Conservation (phyloP, 2,329 filamentous ascomycete species). For the Colletotrichum navitas region DNA sequence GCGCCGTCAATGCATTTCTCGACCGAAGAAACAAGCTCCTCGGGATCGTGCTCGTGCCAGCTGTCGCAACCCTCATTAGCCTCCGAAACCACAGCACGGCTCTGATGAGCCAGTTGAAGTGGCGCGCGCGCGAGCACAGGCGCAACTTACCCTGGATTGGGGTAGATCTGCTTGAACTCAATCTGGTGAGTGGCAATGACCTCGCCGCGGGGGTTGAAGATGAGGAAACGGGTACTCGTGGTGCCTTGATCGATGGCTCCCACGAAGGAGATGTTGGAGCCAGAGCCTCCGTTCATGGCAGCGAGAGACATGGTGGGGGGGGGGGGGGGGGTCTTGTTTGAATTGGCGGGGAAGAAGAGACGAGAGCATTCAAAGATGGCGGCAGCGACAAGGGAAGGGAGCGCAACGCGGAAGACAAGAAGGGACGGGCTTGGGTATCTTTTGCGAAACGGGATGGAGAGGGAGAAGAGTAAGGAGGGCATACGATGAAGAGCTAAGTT, state of each 20-base stretch:
- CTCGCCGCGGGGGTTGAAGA: slow-evolving; percentile 78
- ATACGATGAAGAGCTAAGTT: slow-evolving; percentile 21
- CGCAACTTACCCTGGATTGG: slow-evolving; percentile 75
- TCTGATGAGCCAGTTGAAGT: neutral
- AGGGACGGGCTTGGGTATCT: slow-evolving; percentile 32
- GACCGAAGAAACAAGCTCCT: slow-evolving; percentile 79
- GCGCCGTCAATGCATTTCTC: slow-evolving; percentile 82
- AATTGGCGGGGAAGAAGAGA: slow-evolving; percentile 44
- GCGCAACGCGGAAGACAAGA: slow-evolving; percentile 20
- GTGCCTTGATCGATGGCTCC: slow-evolving; percentile 86
- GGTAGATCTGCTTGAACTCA: slow-evolving; percentile 81
- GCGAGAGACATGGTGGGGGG: slow-evolving; percentile 50
- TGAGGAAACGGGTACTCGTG: slow-evolving; percentile 82
- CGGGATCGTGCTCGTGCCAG: slow-evolving; percentile 88
- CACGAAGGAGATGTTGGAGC: slow-evolving; percentile 65
- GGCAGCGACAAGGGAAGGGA: neutral
- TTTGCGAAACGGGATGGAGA: slow-evolving; percentile 27
- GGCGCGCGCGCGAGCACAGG: neutral
- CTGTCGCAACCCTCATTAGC: slow-evolving; percentile 55
- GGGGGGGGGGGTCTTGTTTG: slow-evolving; percentile 43
- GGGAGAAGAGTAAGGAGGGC: slow-evolving; percentile 1
- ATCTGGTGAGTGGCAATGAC: slow-evolving; percentile 80
- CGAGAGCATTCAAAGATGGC: slow-evolving; percentile 44
- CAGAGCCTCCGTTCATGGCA: slow-evolving; percentile 45
- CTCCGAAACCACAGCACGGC: neutral